Conservation (phyloP, 306 rosid species). For the Styphnolobium japonicum region DNA sequence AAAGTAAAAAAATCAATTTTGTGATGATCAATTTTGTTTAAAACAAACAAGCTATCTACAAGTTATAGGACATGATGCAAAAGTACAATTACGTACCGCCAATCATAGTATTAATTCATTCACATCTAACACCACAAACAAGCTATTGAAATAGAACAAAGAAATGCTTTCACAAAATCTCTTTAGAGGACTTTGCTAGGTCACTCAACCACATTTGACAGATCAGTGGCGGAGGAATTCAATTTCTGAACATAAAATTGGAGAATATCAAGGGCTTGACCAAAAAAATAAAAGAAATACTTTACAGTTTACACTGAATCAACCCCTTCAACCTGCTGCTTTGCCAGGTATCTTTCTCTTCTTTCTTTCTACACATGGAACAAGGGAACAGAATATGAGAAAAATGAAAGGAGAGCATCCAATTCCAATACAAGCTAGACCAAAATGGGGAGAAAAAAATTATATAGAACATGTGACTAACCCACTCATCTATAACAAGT, state of each 20-base stretch:
- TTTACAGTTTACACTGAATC: constrained; percentile 68
- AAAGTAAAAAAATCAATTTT: not conserved
- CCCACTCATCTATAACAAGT: constrained; percentile 97
- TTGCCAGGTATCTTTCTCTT: constrained; percentile 90
- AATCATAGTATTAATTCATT: constrained; percentile 21
- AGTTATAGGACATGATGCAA: constrained; percentile 17
- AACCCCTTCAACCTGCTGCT: constrained; percentile 83
- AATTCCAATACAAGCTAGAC: not conserved
- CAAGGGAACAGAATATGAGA: not conserved
- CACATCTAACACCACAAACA: constrained; percentile 10
- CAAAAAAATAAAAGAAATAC: constrained; percentile 8
- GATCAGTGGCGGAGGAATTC: constrained; percentile 29
- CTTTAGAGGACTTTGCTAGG: not conserved
- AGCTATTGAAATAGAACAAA: constrained; percentile 9
- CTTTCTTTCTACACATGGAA: constrained; percentile 77
- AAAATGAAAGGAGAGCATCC: not conserved
- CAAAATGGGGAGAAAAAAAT: not conserved
- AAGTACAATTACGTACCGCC: constrained; percentile 4
- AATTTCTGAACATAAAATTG: constrained; percentile 27
- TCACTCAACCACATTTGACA: constrained; percentile 33
- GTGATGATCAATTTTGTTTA: not conserved
- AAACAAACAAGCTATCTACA: constrained; percentile 31
- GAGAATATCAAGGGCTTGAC: constrained; percentile 14
- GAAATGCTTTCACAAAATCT: constrained; percentile 22
- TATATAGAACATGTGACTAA: constrained; percentile 33